Evolutionary conservation across 106 monocot species (phyloP).

Genomic region (Platanthera zijinensis): DNA sequence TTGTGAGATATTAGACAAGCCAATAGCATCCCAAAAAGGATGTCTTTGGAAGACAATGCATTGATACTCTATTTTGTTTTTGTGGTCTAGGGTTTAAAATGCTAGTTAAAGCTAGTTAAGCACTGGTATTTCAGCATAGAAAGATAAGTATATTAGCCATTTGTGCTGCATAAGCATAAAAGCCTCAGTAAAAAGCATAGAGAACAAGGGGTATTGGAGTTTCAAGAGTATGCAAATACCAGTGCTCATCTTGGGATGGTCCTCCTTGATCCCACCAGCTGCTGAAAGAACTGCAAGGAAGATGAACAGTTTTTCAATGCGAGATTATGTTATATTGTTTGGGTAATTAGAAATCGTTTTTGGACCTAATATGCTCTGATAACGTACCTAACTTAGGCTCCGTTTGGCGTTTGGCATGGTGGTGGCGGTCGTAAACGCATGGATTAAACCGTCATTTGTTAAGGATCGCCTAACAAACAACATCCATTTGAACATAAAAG

Average conservation of each 20-base stretch:
- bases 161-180: neutral
- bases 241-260: conserved; percentile 61
- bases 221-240: conserved; percentile 29
- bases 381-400: too few species aligned
- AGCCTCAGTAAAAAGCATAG: neutral
- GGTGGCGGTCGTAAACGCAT: too few species aligned
- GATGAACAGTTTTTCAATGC: neutral
- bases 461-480: too few species aligned
- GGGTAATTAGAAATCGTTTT: too few species aligned
- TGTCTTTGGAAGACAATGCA: neutral
- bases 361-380: too few species aligned
- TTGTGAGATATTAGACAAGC: neutral
- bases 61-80: too few species aligned
- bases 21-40: neutral
- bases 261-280: conserved; percentile 76
- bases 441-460: too few species aligned
- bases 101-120: neutral
- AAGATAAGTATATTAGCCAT: neutral
- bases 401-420: too few species aligned
- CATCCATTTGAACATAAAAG: too few species aligned
- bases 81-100: too few species aligned
- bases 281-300: conserved; percentile 82
- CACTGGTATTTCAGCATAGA: neutral
- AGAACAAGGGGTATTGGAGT: neutral
- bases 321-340: too few species aligned